phyloP scores from a whole-genome alignment of 2,329 filamentous ascomycete genomes.

The Exophiala calicioides region DNA sequence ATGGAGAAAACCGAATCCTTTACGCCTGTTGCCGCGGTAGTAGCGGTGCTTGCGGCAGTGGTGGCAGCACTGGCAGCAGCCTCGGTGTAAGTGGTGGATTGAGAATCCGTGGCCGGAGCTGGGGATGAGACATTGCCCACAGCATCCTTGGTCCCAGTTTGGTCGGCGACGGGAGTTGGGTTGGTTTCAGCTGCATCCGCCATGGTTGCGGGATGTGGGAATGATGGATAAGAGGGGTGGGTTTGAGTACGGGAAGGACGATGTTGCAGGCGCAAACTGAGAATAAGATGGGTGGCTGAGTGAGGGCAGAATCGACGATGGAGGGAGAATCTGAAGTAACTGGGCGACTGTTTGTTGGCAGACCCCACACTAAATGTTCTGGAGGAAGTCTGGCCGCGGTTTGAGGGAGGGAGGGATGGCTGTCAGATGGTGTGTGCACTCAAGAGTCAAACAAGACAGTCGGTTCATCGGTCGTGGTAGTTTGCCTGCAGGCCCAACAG shows the following conservation, averaged over 20 bases:
- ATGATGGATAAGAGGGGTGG: conserved; percentile 8
- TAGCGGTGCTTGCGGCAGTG: conserved; percentile 26
- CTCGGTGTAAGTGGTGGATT: conserved; percentile 26
- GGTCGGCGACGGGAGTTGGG: too few species aligned
- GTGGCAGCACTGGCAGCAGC: conserved; percentile 28
- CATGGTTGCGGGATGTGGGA: conserved; percentile 19
- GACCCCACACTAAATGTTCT: conserved; percentile 15
- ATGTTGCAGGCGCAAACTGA: not conserved
- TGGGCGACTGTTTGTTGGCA: conserved; percentile 22
- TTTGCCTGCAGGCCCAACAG: too few species aligned
- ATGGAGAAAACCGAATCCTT: conserved; percentile 80
- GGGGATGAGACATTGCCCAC: conserved; percentile 21
- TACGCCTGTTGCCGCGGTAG: conserved; percentile 31
- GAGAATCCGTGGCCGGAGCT: conserved; percentile 22
- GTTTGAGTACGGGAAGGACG: not conserved
- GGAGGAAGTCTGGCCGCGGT: too few species aligned
- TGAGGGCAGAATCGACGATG: not conserved
- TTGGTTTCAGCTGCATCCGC: conserved; percentile 29
- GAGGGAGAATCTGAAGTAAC: not conserved
- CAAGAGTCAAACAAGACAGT: too few species aligned
- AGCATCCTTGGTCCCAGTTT: conserved; percentile 29
- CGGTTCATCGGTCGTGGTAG: too few species aligned
- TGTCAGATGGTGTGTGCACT: too few species aligned
- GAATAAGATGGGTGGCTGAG: not conserved
- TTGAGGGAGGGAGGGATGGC: too few species aligned